These are phyloP conservation scores for Fremontodendron californicum DNA, from an alignment of 345 rosid genomes.

Conservation along the genomic window DNA sequence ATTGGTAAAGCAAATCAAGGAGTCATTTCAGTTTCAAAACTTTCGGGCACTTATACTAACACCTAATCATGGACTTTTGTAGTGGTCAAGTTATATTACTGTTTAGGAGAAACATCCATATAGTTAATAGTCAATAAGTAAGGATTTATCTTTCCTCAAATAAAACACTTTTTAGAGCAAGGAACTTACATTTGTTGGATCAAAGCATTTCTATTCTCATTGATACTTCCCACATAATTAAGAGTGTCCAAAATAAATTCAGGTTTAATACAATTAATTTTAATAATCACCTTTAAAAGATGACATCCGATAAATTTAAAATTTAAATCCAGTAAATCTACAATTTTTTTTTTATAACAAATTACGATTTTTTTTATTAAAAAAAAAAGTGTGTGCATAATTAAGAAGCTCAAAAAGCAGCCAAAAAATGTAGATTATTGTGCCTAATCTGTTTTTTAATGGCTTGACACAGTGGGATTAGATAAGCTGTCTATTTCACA, in stretches of 20 bases:
- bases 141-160: too few relatives aligned
- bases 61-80: neutral
- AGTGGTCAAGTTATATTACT: neutral
- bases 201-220: too few relatives aligned
- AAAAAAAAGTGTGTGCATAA: too few relatives aligned
- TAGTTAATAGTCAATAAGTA: neutral
- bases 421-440: neutral
- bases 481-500: constrained; percentile 28
- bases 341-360: too few relatives aligned
- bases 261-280: too few relatives aligned
- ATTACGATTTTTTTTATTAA: too few relatives aligned
- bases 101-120: neutral
- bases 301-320: too few relatives aligned
- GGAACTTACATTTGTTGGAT: neutral
- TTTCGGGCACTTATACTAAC: neutral
- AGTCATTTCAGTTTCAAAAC: neutral
- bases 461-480: constrained; percentile 8
- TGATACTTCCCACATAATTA: neutral
- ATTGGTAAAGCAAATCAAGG: neutral
- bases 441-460: neutral
- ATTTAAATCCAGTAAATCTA: too few relatives aligned
- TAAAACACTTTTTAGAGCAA: neutral
- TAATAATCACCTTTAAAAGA: too few relatives aligned
- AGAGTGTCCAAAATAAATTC: too few relatives aligned
- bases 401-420: neutral